Evolutionary conservation across 1,284 basidiomycete genomes (phyloP).

Genomic region (Mycosarcoma maydis): DNA sequence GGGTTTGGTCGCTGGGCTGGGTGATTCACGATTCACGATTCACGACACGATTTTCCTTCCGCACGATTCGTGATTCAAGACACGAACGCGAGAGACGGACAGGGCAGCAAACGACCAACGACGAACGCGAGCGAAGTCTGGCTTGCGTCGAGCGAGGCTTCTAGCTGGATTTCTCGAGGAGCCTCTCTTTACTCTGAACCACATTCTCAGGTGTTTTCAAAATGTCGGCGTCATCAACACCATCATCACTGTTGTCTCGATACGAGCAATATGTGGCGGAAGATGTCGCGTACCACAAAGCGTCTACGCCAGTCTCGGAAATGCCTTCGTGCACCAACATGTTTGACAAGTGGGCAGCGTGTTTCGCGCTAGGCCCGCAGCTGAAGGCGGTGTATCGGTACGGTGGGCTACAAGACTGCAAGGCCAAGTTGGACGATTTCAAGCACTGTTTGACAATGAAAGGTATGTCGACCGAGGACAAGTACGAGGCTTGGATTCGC

Average conservation of each 20-base stretch:
- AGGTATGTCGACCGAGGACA: conserved; percentile 78
- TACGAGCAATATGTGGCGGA: conserved; percentile 39
- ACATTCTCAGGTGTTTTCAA: too few relatives aligned
- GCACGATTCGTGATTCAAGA: too few relatives aligned
- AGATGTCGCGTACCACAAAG: conserved; percentile 57
- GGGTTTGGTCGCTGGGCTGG: too few relatives aligned
- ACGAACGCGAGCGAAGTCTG: conserved; percentile 19
- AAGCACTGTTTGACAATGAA: conserved; percentile 93
- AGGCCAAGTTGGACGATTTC: conserved; percentile 85
- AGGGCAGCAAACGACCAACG: too few relatives aligned
- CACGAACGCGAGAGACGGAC: too few relatives aligned
- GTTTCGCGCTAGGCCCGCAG: conserved; percentile 76
- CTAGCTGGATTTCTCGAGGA: not conserved
- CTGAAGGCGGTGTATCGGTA: conserved; percentile 86
- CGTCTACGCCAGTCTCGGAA: conserved; percentile 49
- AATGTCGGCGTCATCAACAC: conserved; percentile 10
- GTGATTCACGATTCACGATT: too few relatives aligned
- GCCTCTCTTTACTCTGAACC: not conserved
- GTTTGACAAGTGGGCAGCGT: conserved; percentile 64
- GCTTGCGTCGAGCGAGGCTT: too few relatives aligned
- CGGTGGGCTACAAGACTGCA: conserved; percentile 81
- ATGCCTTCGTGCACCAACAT: conserved; percentile 57
- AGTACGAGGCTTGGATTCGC: conserved; percentile 82
- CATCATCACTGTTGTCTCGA: conserved; percentile 2
- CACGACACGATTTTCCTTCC: too few relatives aligned